Conservation (phyloP, 2,329 filamentous ascomycete species). For the Parascedosporium putredinis region DNA sequence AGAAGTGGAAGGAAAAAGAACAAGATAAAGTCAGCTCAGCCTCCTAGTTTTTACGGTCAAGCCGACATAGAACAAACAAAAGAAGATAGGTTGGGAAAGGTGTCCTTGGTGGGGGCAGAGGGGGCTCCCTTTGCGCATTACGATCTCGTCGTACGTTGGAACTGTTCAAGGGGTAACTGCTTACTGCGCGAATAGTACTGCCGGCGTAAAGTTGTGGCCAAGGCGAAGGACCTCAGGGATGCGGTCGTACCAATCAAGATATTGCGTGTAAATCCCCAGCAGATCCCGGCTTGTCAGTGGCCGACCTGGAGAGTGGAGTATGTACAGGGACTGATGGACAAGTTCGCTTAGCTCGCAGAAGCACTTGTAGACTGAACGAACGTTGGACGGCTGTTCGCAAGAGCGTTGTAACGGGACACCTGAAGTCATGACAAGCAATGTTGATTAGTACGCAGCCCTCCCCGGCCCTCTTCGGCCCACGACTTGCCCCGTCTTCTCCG, state of each 20-base stretch:
- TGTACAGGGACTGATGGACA: constrained; percentile 59
- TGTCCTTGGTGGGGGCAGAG: too few species aligned
- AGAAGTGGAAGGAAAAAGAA: too few species aligned
- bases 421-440: constrained; percentile 15
- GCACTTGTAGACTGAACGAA: constrained; percentile 56
- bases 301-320: constrained; percentile 60
- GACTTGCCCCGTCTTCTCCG: background rate
- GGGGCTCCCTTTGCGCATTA: too few species aligned
- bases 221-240: constrained; percentile 55
- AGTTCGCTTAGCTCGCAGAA: constrained; percentile 65
- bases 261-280: constrained; percentile 55
- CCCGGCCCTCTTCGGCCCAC: background rate
- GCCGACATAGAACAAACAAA: background rate
- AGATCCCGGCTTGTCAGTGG: constrained; percentile 54
- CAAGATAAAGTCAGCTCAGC: too few species aligned
- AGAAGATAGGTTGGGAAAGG: background rate
- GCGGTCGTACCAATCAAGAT: constrained; percentile 59
- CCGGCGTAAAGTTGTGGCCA: constrained; percentile 60
- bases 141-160: too few species aligned
- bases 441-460: background rate
- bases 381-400: constrained; percentile 54
- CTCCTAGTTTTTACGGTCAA: background rate
- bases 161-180: too few species aligned
- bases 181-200: constrained; percentile 65
- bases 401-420: constrained; percentile 43